Base-by-base conservation (phyloP, 495 filamentous ascomycete species). In the Hypoxylon perforatum region DNA sequence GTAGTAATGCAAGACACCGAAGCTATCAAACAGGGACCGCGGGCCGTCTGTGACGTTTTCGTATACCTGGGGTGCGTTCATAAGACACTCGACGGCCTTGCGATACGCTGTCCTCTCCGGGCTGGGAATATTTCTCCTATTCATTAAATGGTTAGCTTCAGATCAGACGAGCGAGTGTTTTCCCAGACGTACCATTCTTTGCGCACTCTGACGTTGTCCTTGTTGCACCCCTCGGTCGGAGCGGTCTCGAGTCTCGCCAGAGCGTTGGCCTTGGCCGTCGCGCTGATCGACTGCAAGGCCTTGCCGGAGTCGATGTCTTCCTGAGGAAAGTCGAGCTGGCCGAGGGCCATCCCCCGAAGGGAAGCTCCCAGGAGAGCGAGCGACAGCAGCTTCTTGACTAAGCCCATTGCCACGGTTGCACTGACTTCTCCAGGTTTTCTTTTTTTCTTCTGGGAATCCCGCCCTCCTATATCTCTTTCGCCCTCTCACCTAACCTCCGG, bases 151-250 rank as follows among this genome's bases (percentile, higher is more conserved):
- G 42, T 61, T 53, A 66, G 60, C 15, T 36, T n/a, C 9, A 9
- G 18, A 19, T 55, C 17, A 60, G n/a, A 48, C 7, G 1, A 4
- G 3, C 14, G 17, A 33, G 22, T 47, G 19, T 15, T n/a, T 7
- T 17, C 14, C 25, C 17, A 22, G 0, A 48, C 73, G 38, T 61
- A 81, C 81, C 81, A 83, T 76, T 83, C 81, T 63, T 78, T 79
- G 44, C 81, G 71, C 23, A 82, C 67, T 41, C 73, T 71, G 46
- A 78, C 70, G 50, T 77, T 81, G 35, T 77, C 75, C 69, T 78
- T 77, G 28, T 74, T 81, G 63, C 81, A 83, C n/a, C 57, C 74
- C 35, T 36, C 35, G 1, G 63, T 63, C n/a, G 65, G 63, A 1
- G 70, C 58, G 22, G 73, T 68, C 33, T 66, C 73, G 18, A 70